These are phyloP conservation scores for Blumeriella jaapii DNA, from an alignment of 2,329 filamentous ascomycete genomes.

Conservation along the genomic window DNA sequence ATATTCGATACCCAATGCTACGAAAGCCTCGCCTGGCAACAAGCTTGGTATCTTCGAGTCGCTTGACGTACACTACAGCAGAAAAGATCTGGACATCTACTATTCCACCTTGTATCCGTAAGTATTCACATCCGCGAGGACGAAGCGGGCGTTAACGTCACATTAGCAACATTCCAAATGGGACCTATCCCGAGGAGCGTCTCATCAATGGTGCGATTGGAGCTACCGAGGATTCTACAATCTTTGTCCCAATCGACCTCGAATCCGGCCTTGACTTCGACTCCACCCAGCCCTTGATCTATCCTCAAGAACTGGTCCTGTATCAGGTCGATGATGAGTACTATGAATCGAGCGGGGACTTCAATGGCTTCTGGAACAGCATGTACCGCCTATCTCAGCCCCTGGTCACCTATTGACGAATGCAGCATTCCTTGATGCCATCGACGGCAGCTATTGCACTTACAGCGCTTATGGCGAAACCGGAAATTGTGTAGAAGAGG, in stretches of 20 bases:
- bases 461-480: too few relatives aligned
- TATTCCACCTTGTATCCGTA: slow-evolving; percentile 28
- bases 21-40: slow-evolving; percentile 29
- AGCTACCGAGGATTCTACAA: slow-evolving; percentile 27
- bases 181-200: slow-evolving; percentile 31
- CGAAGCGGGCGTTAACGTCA: not conserved
- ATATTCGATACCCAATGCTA: slow-evolving; percentile 33
- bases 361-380: slow-evolving; percentile 26
- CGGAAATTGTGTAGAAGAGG: slow-evolving; percentile 33
- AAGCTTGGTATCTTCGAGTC: slow-evolving; percentile 36
- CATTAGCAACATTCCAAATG: slow-evolving; percentile 28
- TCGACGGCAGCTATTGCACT: slow-evolving; percentile 36
- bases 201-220: slow-evolving; percentile 28
- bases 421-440: slow-evolving; percentile 32
- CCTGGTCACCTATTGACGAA: too few relatives aligned
- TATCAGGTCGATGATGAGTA: slow-evolving; percentile 36
- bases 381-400: too few relatives aligned
- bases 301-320: slow-evolving; percentile 38
- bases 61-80: slow-evolving; percentile 33
- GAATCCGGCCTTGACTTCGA: slow-evolving; percentile 30
- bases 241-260: slow-evolving; percentile 32
- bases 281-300: slow-evolving; percentile 38
- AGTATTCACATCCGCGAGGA: not conserved
- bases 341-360: slow-evolving; percentile 17
- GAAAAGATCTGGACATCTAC: slow-evolving; percentile 34